These are phyloP conservation scores for Drechslerella coelobrocha DNA, from an alignment of 2,329 filamentous ascomycete genomes.

Conservation along the genomic window DNA sequence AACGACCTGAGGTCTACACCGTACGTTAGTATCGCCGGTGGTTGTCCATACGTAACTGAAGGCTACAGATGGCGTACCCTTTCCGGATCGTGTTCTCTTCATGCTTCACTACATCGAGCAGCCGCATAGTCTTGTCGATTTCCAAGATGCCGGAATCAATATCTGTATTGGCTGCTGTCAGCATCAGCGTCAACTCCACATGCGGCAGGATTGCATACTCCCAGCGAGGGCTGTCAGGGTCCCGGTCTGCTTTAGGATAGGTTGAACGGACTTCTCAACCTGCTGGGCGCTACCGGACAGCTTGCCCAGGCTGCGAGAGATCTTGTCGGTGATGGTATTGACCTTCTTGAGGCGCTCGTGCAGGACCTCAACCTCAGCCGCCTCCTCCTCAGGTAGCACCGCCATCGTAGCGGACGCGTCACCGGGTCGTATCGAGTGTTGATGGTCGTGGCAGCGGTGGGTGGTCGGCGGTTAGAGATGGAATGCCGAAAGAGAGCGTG, in stretches of 20 bases:
- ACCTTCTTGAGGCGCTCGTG: conserved; percentile 86
- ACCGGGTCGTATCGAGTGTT: conserved; percentile 1
- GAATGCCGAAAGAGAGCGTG: too few species aligned
- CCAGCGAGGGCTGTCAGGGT: conserved; percentile 83
- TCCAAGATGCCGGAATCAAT: conserved; percentile 84
- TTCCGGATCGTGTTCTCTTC: conserved; percentile 90
- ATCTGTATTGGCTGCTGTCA: conserved; percentile 62
- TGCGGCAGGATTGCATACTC: conserved; percentile 63
- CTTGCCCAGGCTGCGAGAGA: conserved; percentile 82
- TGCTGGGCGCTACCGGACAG: conserved; percentile 88
- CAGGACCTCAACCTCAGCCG: conserved; percentile 73
- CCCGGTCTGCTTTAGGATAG: conserved; percentile 90
- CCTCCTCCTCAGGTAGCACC: conserved; percentile 66
- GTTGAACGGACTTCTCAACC: conserved; percentile 88
- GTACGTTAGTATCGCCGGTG: conserved; percentile 22
- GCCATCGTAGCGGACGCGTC: conserved; percentile 21
- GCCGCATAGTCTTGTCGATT: conserved; percentile 86
- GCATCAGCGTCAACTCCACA: not conserved
- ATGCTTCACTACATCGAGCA: conserved; percentile 87
- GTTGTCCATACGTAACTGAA: conserved; percentile 35
- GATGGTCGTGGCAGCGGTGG: not conserved
- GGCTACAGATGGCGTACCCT: conserved; percentile 63
- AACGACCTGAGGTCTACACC: conserved; percentile 73
- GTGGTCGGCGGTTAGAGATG: not conserved
- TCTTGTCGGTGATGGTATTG: conserved; percentile 90